A percentile compares a stretch with the other conserved stretches of the same genome.
These are phyloP conservation scores for Flaveria brownii DNA, from an alignment of 129 eudicot genomes.

Conservation along the genomic window DNA sequence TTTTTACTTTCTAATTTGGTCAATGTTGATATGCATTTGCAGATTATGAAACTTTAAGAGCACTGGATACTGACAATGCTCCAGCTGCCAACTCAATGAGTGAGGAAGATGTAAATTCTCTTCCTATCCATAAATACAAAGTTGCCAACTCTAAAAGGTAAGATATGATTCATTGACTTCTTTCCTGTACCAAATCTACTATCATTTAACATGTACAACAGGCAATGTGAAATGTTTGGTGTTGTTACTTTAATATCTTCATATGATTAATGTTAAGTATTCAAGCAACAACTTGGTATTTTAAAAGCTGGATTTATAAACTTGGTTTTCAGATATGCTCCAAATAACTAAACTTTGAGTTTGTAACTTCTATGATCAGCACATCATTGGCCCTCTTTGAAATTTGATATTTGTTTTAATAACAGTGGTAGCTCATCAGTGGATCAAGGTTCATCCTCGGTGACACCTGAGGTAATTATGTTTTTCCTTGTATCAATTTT, in stretches of 20 bases:
- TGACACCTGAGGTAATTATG: slow-evolving; percentile 53
- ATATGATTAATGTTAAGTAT: neutral
- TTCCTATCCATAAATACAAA: slow-evolving; percentile 87
- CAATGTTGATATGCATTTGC: slow-evolving; percentile 23
- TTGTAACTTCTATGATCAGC: neutral
- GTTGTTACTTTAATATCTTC: neutral
- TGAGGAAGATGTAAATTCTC: slow-evolving; percentile 92
- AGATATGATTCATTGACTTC: slow-evolving; percentile 2
- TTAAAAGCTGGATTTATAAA: neutral
- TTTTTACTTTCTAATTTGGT: neutral
- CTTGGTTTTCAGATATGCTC: slow-evolving; percentile 19
- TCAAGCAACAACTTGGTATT: neutral
- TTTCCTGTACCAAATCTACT: slow-evolving; percentile 9
- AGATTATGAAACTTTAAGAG: slow-evolving; percentile 95
- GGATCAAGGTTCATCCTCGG: slow-evolving; percentile 63
- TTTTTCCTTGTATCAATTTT: neutral
- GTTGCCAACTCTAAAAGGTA: slow-evolving; percentile 60
- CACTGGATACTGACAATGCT: slow-evolving; percentile 76
- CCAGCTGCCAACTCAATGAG: slow-evolving; percentile 77
- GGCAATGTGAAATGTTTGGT: neutral
- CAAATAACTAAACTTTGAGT: neutral
- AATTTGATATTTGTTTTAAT: slow-evolving; percentile 14
- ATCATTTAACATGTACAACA: neutral
- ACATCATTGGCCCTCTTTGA: neutral
- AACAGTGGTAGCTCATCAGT: slow-evolving; percentile 47